Evolutionary conservation across 2,329 filamentous ascomycete genomes (phyloP).

Genomic region (Trichoderma guizhouense): DNA sequence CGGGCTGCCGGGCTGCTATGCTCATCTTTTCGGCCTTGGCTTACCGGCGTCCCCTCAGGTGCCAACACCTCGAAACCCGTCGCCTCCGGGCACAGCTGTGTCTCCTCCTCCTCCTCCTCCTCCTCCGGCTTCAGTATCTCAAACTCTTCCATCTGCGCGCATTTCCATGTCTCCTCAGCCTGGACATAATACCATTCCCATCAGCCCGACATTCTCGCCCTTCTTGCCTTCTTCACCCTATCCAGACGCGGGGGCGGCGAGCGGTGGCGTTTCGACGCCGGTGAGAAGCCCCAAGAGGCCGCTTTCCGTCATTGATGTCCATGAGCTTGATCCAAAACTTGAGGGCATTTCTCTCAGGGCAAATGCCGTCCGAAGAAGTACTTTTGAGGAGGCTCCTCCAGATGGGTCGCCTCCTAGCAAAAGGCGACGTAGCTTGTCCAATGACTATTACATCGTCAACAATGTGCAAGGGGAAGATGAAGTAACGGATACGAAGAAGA

Average conservation of each 20-base stretch:
- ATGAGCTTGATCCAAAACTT: conserved; percentile 56
- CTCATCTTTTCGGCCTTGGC: not conserved
- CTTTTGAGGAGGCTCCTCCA: conserved; percentile 41
- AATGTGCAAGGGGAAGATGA: conserved; percentile 35
- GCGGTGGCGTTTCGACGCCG: not conserved
- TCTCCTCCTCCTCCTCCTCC: not conserved
- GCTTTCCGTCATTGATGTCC: conserved; percentile 48
- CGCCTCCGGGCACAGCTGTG: not conserved
- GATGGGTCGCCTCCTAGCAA: conserved; percentile 25
- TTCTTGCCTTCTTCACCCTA: not conserved
- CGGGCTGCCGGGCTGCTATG: not conserved
- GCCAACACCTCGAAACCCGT: not conserved
- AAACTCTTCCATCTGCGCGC: not conserved
- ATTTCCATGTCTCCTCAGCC: not conserved
- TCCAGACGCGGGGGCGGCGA: not conserved
- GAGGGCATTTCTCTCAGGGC: conserved; percentile 58
- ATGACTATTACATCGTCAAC: not conserved
- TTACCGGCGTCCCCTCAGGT: not conserved
- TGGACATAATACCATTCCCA: not conserved
- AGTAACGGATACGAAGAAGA: conserved; percentile 41
- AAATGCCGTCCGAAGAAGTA: conserved; percentile 49
- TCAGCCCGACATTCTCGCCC: not conserved
- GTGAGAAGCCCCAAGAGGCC: not conserved
- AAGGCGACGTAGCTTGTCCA: not conserved
- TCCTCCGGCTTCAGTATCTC: not conserved